Evolutionary conservation across 2,329 filamentous ascomycete genomes (phyloP), one percentile per base, ranked within the genome.

Genomic region (Diaporthe sp.): DNA sequence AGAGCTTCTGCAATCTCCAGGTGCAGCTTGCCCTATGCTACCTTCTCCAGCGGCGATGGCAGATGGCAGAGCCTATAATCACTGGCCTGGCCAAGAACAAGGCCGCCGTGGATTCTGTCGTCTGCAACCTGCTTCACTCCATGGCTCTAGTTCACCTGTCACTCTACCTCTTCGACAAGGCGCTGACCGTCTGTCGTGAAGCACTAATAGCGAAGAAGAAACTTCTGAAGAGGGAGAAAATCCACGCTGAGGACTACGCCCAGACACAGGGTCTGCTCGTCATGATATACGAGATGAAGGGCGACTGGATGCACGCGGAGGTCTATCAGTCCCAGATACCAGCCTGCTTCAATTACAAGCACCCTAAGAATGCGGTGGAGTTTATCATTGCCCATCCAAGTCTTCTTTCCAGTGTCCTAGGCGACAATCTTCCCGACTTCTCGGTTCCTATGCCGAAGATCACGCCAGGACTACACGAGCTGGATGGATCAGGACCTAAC

Each of bases 91-190:
- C 77, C 4, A 66, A 67, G 35, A 71, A 42, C 7, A 79, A 76
- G 54, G 38, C 67, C 6, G 71, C 77, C 30, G 25, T 61, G 17
- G 76, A 77, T 38, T 28, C 64, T 3, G 76, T 77, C 19, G 72
- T 78, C 8, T 80, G 78, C 74, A 79, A 77, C 42, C 57, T 80
- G 28, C 72, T 80, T 25, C 79, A 80, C 38, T 76, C 77, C 7
- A 40, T 80, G 38, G 75, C 79, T 2, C 68, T 80, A 13, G 79
- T 72, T 17, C 73, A 79, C 28, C 75, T 80, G 17, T 72, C 71
- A 0, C 74, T 78, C 10, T 79, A 78, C 33, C 71, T 61, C 22
- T 79, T 80, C 28, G 78, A 78, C 3, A 76, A 77, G 1, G 79
- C 80, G n/a, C 75, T 80, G 35, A 33, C 71, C 6, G 57, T 76